These are phyloP conservation scores for Paramecium bursaria DNA, from an alignment of 73 alveolate genomes.

Conservation along the genomic window DNA sequence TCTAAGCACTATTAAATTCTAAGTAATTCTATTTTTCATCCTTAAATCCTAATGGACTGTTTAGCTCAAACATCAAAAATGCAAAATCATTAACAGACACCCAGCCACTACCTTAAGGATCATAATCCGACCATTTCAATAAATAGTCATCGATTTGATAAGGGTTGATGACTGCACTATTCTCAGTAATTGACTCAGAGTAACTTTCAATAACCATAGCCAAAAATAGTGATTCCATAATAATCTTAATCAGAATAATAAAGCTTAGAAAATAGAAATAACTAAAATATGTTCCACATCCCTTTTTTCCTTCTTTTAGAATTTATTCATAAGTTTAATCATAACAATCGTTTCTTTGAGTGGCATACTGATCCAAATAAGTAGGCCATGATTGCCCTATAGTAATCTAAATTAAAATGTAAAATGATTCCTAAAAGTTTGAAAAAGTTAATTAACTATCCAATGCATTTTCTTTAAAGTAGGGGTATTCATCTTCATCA, in stretches of 20 bases:
- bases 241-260: constrained; percentile 14
- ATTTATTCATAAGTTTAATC: not conserved
- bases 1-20: not conserved
- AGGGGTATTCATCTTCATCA: constrained; percentile 38
- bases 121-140: constrained; percentile 66
- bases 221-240: constrained; percentile 35
- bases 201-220: constrained; percentile 43
- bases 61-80: constrained; percentile 66
- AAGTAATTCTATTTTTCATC: constrained; percentile 48
- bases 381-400: constrained; percentile 50
- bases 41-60: constrained; percentile 56
- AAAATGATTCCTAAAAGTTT: constrained; percentile 29
- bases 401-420: constrained; percentile 16
- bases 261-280: constrained; percentile 27
- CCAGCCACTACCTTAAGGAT: constrained; percentile 68
- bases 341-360: not conserved
- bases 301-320: constrained; percentile 23
- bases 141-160: constrained; percentile 41
- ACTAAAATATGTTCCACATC: constrained; percentile 52
- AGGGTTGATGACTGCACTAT: constrained; percentile 60
- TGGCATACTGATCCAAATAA: constrained; percentile 5
- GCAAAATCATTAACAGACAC: constrained; percentile 54
- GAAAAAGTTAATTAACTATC: not conserved
- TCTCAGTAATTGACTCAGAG: constrained; percentile 64
- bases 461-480: not conserved